These are phyloP conservation scores for Aspergillus diversus DNA, from an alignment of 495 filamentous ascomycete genomes.

Conservation along the genomic window DNA sequence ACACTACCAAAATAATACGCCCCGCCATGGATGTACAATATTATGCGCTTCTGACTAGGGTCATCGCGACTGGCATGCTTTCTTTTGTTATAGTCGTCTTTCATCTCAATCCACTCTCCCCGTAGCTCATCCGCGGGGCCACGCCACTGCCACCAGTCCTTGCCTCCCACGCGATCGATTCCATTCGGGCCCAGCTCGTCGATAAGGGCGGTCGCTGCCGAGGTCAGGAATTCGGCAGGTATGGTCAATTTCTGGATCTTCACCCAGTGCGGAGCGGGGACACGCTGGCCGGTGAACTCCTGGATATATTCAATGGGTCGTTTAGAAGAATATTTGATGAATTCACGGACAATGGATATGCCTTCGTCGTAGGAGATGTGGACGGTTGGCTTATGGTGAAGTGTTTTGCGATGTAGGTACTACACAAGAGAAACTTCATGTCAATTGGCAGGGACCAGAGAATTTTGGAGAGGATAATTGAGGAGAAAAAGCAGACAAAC, in stretches of 20 bases:
- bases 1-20: conserved; percentile 89
- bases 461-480: not conserved
- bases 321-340: conserved; percentile 78
- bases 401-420: conserved; percentile 80
- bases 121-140: conserved; percentile 60
- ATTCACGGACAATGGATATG: conserved; percentile 83
- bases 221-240: conserved; percentile 58
- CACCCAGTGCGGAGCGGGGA: conserved; percentile 88
- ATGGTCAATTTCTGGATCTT: conserved; percentile 75
- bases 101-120: conserved; percentile 97
- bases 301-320: conserved; percentile 93
- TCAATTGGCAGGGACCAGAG: conserved; percentile 11
- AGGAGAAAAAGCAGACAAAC: conserved; percentile 3
- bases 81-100: conserved; percentile 72
- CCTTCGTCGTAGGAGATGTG: conserved; percentile 94
- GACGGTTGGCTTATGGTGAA: conserved; percentile 75
- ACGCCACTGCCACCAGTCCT: conserved; percentile 95
- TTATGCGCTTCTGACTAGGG: conserved; percentile 67
- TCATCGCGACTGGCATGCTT: conserved; percentile 47
- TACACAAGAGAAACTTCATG: conserved; percentile 33
- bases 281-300: conserved; percentile 85
- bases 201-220: conserved; percentile 64
- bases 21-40: conserved; percentile 91
- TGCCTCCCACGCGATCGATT: conserved; percentile 73
- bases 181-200: conserved; percentile 77